Conservation (phyloP, 768 basidiomycete genomes). For the Mycena floridula region DNA sequence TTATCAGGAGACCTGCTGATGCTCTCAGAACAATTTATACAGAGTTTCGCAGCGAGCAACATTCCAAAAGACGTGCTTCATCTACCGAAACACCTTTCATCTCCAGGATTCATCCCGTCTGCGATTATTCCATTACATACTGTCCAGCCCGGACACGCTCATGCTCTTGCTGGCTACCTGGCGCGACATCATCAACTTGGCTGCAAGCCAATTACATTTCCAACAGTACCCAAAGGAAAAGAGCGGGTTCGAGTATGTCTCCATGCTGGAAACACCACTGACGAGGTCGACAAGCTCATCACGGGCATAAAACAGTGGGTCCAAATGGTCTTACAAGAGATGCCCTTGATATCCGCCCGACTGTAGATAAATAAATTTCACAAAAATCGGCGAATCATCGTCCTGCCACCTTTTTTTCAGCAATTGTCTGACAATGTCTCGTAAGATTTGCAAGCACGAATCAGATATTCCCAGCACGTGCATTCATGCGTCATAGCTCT, state of each 20-base stretch:
- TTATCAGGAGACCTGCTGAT: slow-evolving; percentile 6
- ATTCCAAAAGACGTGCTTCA: slow-evolving; percentile 29
- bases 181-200: slow-evolving; percentile 66
- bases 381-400: no score
- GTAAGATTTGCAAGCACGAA: no score
- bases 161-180: slow-evolving; percentile 45
- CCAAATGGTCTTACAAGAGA: no score
- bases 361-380: no score
- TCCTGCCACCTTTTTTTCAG: no score
- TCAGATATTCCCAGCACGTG: no score
- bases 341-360: no score
- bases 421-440: no score
- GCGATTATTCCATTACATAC: slow-evolving; percentile 89
- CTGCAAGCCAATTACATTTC: slow-evolving; percentile 84
- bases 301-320: background rate
- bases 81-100: slow-evolving; percentile 24
- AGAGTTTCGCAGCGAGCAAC: slow-evolving; percentile 37
- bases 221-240: slow-evolving; percentile 83
- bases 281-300: background rate
- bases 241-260: slow-evolving; percentile 88
- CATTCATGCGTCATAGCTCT: no score
- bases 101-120: slow-evolving; percentile 32
- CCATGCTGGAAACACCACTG: slow-evolving; percentile 59
- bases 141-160: slow-evolving; percentile 72
- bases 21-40: slow-evolving; percentile 33